phyloP scores from a whole-genome alignment of 305 asterid species.

The Rubia balearica region DNA sequence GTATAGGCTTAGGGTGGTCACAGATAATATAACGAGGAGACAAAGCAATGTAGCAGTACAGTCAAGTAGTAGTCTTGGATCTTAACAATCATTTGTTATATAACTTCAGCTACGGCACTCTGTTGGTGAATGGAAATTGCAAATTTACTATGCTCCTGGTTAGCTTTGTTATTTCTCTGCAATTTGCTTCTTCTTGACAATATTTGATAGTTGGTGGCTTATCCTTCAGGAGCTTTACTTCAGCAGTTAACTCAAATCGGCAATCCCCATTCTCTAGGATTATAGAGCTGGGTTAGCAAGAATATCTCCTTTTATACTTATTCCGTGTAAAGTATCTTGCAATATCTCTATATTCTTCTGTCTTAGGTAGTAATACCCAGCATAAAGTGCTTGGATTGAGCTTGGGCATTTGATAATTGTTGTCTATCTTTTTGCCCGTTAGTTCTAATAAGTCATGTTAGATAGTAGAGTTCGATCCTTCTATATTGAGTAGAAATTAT shows the following conservation, averaged over 20 bases:
- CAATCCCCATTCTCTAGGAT: neutral
- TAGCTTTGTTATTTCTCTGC: neutral
- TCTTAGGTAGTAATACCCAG: neutral
- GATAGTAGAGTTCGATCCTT: no score
- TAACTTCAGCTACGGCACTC: neutral
- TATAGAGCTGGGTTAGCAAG: neutral
- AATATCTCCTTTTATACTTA: neutral
- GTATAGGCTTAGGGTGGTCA: neutral
- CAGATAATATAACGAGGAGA: neutral
- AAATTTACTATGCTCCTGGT: no score
- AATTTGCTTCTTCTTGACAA: neutral
- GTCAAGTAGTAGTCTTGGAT: neutral
- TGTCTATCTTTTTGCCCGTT: neutral
- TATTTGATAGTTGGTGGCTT: neutral
- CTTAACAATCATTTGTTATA: neutral
- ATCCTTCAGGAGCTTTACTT: neutral
- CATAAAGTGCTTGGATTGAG: neutral
- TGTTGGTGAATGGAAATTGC: neutral
- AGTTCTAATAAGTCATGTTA: neutral
- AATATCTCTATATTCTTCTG: neutral
- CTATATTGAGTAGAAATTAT: neutral
- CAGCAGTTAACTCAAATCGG: neutral
- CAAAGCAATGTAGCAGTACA: neutral
- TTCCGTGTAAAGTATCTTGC: neutral
- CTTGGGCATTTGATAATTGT: neutral